Percentiles rank a stretch among this genome's conserved stretches.
Conservation (phyloP, 2,329 filamentous ascomycete genomes). For the Penicillium decumbens region DNA sequence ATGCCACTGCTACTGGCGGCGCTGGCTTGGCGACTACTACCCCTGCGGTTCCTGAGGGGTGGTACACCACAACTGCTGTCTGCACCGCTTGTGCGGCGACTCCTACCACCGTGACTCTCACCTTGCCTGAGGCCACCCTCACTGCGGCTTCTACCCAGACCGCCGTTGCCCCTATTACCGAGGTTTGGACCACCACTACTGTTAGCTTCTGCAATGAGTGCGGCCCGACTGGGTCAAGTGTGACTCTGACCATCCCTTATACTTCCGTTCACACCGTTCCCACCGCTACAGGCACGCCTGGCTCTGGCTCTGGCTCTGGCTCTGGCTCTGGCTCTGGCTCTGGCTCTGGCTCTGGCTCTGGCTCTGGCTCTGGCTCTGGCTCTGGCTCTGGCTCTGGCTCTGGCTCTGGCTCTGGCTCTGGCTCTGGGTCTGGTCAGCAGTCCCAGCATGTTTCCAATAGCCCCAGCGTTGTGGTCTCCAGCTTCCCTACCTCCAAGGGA, state of each 20-base stretch:
- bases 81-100: slow-evolving; percentile 37
- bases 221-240: no score
- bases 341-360: neutral
- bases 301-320: neutral
- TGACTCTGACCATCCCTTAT: no score
- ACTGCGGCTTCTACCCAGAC: neutral
- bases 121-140: slow-evolving; percentile 12
- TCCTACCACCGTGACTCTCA: slow-evolving; percentile 38
- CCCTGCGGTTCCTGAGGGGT: slow-evolving; percentile 31
- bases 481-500: slow-evolving; percentile 2
- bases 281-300: neutral
- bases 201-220: no score
- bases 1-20: slow-evolving; percentile 26
- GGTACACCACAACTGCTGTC: slow-evolving; percentile 40
- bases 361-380: neutral
- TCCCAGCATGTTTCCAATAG: slow-evolving; percentile 1
- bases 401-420: neutral
- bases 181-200: no score
- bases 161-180: neutral
- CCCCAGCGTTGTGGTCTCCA: neutral
- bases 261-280: neutral
- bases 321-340: neutral
- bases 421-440: neutral
- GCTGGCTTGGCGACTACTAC: slow-evolving; percentile 18
- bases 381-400: no score